Evolutionary conservation across 140 eudicot species (phyloP), one percentile per base, ranked within the genome.

Genomic region (Ambrosia hybrid): DNA sequence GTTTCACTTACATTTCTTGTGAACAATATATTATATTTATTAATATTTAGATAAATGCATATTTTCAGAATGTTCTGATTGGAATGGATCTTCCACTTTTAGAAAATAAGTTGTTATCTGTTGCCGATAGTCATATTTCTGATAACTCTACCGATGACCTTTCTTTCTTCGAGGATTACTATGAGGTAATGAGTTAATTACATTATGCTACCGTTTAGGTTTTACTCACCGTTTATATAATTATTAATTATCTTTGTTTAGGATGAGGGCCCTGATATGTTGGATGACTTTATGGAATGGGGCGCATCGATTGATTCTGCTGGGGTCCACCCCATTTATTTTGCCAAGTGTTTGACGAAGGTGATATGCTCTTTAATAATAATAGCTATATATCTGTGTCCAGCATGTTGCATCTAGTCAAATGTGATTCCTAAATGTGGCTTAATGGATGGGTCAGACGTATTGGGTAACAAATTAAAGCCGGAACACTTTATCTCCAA

Each of bases 281-380:
- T 58, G n/a, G 86, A 77, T 57, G 64, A 58, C 36, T 76, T 73
- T 17, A 58, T 43, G 33, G 89, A 79, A 37, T 87, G 87, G 95
- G 84, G 82, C 46, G 74, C 58, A 57, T 82, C 91, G 9, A 83
- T 85, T 21, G 76, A 74, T 62, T 76, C 84, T 37, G 72, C 71
- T 49, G 62, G 79, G 71, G 72, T 77, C n/a, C 97, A 90, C 73
- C 97, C 97, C 68, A 62, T 85, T 76, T 87, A 87, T 81, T 90
- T 90, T 80, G 77, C 97, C 59, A 90, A 90, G 80, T 90, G 89
- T 84, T 81, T 90, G 86, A 77, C 88, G 41, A 87, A 87, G 96
- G 96, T 87, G 84, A 80, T 26, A 68, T 76, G 67, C 59, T 82
- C 45, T 58, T 55, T 69, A 43, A 63, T 78, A 15, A 34, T 69